A percentile compares a stretch with the other conserved stretches of the same genome.
Evolutionary conservation across 2,329 filamentous ascomycete genomes (phyloP).

Genomic region (Zelopaecilomyces penicillatus): DNA sequence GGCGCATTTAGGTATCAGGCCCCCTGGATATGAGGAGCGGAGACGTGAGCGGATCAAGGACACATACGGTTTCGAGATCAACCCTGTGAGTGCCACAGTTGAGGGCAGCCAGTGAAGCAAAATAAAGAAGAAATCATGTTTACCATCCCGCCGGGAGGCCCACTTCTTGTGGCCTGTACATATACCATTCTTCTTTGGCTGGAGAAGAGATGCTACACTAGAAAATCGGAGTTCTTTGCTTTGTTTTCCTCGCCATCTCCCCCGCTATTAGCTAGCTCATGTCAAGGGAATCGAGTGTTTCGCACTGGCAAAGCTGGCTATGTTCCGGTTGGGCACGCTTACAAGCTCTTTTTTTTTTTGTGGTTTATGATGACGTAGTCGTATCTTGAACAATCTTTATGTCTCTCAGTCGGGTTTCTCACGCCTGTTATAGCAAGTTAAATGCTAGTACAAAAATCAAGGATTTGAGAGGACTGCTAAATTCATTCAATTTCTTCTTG

Average conservation of each 20-base stretch:
- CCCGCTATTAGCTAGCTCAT: neutral
- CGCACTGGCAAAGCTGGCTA: no score
- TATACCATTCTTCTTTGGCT: constrained; percentile 25
- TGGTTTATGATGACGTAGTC: no score
- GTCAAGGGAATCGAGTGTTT: no score
- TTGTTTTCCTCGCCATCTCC: constrained; percentile 9
- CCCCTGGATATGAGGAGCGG: constrained; percentile 76
- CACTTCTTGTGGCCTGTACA: constrained; percentile 20
- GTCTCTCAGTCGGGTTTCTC: no score
- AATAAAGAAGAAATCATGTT: constrained; percentile 18
- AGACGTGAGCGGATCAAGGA: constrained; percentile 73
- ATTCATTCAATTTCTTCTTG: no score
- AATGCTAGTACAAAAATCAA: no score
- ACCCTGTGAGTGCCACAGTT: constrained; percentile 48
- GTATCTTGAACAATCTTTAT: no score
- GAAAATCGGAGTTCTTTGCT: constrained; percentile 32
- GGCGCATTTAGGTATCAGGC: constrained; percentile 57
- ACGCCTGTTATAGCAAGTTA: no score
- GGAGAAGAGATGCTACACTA: constrained; percentile 29
- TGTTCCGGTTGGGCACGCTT: no score
- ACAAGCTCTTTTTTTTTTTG: no score
- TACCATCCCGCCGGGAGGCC: neutral
- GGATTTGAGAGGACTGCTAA: no score
- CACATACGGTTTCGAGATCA: constrained; percentile 80
- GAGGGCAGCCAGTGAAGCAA: constrained; percentile 33